phyloP scores from a whole-genome alignment of 371 early-diverging fungal species.

The Mortierella sp. region DNA sequence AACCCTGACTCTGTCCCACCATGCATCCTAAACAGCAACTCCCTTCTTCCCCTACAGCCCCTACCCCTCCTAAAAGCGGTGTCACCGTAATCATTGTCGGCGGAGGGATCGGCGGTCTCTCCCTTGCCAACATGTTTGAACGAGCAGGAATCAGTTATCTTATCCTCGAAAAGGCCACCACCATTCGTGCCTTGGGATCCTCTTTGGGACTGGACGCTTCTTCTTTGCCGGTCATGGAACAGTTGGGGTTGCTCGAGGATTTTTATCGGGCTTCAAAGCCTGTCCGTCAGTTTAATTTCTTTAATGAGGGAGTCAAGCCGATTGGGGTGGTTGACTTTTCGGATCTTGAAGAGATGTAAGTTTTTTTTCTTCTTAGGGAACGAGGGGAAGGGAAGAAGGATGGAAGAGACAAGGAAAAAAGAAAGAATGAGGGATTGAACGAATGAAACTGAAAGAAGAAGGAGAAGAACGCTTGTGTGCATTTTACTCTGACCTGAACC shows the following conservation, averaged over 20 bases:
- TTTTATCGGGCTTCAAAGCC: conserved; percentile 41
- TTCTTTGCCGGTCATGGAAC: conserved; percentile 41
- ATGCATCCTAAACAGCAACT: not conserved
- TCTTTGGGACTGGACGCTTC: conserved; percentile 41
- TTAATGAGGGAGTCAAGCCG: conserved; percentile 21
- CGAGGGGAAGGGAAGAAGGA: not conserved
- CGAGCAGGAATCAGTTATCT: conserved; percentile 34
- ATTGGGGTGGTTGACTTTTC: conserved; percentile 44
- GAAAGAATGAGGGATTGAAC: not conserved
- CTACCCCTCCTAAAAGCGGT: not conserved
- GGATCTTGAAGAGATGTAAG: conserved; percentile 42
- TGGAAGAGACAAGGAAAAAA: not conserved
- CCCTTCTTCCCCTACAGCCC: not conserved
- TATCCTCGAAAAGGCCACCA: conserved; percentile 39
- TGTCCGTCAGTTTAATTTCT: conserved; percentile 52
- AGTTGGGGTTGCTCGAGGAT: conserved; percentile 39
- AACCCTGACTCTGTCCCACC: not conserved
- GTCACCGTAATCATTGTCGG: conserved; percentile 43
- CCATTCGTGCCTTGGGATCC: conserved; percentile 37
- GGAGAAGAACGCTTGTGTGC: not conserved
- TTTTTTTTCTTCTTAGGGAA: not conserved
- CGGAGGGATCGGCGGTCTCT: conserved; percentile 45
- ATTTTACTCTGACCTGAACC: not conserved
- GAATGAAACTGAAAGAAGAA: not conserved
- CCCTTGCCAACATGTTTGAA: conserved; percentile 51